phyloP scores from a whole-genome alignment of 495 filamentous ascomycete genomes.

The Penicillium fimorum region DNA sequence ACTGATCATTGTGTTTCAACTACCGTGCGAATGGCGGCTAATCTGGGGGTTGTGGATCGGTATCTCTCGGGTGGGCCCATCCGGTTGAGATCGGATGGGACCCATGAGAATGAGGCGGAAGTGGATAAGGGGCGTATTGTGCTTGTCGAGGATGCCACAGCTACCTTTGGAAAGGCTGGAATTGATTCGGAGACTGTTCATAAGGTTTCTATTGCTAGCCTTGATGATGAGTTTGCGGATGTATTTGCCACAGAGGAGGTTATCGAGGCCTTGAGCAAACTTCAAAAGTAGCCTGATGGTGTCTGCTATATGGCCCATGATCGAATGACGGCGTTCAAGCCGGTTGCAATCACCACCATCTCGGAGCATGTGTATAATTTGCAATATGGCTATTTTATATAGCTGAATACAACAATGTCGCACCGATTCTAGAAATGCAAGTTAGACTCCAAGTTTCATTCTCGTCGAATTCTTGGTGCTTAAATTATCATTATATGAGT shows the following conservation, averaged over 20 bases:
- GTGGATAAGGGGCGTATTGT: conserved; percentile 43
- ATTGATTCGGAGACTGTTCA: conserved; percentile 50
- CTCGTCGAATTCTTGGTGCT: too few relatives aligned
- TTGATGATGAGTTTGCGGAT: conserved; percentile 50
- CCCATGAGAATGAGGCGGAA: conserved; percentile 18
- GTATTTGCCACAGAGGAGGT: conserved; percentile 40
- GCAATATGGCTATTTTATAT: too few relatives aligned
- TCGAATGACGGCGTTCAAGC: too few relatives aligned
- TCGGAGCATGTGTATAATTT: too few relatives aligned
- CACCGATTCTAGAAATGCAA: too few relatives aligned
- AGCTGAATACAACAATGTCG: too few relatives aligned
- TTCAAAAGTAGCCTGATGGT: conserved; percentile 4
- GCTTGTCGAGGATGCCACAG: conserved; percentile 48
- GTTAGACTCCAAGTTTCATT: too few relatives aligned
- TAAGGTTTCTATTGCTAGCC: conserved; percentile 44
- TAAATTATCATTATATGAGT: too few relatives aligned
- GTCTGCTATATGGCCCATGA: not conserved
- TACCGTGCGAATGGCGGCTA: conserved; percentile 49
- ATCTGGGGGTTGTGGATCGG: conserved; percentile 45
- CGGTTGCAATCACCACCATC: too few relatives aligned
- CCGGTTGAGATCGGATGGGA: conserved; percentile 22
- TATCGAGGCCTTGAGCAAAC: conserved; percentile 24
- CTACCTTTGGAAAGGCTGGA: conserved; percentile 43
- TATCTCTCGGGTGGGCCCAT: conserved; percentile 19
- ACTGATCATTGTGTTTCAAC: conserved; percentile 55